Conservation (phyloP, 331 rosid genomes). For the Quercus lobata region DNA sequence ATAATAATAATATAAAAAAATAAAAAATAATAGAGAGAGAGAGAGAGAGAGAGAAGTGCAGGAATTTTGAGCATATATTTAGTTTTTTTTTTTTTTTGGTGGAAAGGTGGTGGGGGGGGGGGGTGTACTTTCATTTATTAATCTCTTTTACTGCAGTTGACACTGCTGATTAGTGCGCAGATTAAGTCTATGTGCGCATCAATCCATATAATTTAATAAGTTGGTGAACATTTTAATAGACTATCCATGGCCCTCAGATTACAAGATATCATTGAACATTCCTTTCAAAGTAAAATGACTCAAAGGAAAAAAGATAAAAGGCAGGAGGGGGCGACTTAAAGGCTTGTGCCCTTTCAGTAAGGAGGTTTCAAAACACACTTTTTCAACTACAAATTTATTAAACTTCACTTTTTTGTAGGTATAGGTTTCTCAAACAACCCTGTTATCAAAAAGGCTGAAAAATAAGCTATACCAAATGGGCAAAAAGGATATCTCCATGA, state of each 20-base stretch:
- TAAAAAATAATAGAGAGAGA: too few species aligned
- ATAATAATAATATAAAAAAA: too few species aligned
- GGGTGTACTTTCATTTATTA: not conserved
- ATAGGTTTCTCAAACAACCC: too few species aligned
- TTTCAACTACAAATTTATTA: too few species aligned
- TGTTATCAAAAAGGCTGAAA: too few species aligned
- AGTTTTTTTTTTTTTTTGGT: not conserved
- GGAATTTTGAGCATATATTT: not conserved
- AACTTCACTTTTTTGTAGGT: too few species aligned
- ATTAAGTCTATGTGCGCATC: not conserved
- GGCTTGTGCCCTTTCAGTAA: not conserved
- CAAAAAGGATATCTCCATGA: not conserved
- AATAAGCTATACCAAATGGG: too few species aligned
- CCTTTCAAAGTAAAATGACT: not conserved
- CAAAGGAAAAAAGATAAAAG: not conserved
- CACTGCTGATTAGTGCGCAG: not conserved
- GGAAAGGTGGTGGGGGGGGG: not conserved
- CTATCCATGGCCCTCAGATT: not conserved
- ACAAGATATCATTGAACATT: not conserved
- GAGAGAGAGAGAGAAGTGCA: not conserved
- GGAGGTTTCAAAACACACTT: too few species aligned
- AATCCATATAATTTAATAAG: not conserved
- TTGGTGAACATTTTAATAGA: not conserved
- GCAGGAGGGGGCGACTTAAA: not conserved
- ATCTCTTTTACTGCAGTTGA: not conserved